These are phyloP conservation scores for Taphrina flavorubra DNA, from an alignment of 1,139 yeast species.

Conservation along the genomic window DNA sequence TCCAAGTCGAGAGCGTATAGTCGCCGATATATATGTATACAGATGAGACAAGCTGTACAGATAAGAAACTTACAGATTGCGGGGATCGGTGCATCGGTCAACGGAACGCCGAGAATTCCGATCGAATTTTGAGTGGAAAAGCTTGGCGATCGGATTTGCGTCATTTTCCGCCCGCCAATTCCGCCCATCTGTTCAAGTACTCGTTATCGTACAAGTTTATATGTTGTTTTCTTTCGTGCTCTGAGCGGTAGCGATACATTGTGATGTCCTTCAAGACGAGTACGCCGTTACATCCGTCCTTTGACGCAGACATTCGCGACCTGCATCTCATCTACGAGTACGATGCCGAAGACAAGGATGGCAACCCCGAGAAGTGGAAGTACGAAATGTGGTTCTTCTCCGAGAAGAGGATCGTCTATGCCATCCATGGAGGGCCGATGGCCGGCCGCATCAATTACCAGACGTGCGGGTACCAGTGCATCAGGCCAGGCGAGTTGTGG, in stretches of 20 bases:
- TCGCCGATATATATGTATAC: no score
- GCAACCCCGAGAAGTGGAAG: conserved; percentile 9
- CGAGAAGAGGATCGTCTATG: conserved; percentile 5
- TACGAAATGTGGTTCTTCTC: conserved; percentile 14
- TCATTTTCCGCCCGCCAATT: no score
- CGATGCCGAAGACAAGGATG: conserved; percentile 10
- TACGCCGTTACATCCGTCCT: conserved; percentile 10
- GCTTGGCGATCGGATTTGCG: no score
- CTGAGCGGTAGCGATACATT: background rate
- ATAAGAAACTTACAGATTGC: no score
- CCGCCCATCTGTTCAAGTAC: no score
- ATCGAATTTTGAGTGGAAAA: no score
- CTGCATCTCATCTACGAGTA: conserved; percentile 15
- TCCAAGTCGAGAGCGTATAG: no score
- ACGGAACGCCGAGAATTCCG: no score
- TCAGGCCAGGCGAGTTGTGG: conserved; percentile 16
- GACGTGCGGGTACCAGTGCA: conserved; percentile 5
- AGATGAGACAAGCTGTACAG: no score
- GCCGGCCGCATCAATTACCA: conserved; percentile 17
- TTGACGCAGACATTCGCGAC: conserved; percentile 6
- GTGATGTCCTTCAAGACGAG: conserved; percentile 3
- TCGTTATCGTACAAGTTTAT: no score
- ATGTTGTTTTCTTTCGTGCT: no score
- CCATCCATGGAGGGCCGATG: conserved; percentile 13
- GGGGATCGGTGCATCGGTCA: no score